A percentile compares a stretch with the other conserved stretches of the same genome.
Evolutionary conservation across 305 asterid genomes (phyloP).

Genomic region (Rubia tinctorum): DNA sequence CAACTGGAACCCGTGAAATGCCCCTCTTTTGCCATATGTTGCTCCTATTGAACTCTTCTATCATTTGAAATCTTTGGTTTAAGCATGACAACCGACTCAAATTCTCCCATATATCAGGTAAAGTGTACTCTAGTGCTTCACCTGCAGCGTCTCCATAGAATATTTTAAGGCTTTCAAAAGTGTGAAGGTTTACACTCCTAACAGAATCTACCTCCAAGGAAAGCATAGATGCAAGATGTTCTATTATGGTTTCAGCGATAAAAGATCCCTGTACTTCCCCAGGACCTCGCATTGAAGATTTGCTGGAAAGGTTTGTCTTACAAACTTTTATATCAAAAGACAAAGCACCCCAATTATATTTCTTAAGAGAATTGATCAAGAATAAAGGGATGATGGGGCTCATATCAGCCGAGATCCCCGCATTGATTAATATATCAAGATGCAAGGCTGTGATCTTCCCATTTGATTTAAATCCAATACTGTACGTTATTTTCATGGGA

Average conservation of each 20-base stretch:
- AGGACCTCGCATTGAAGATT: conserved; percentile 77
- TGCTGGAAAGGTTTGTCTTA: conserved; percentile 63
- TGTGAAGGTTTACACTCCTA: conserved; percentile 54
- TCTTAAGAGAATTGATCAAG: conserved; percentile 43
- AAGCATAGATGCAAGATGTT: conserved; percentile 53
- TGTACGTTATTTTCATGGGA: conserved; percentile 79
- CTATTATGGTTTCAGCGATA: conserved; percentile 76
- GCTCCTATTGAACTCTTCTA: conserved; percentile 39
- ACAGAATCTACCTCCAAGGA: conserved; percentile 51
- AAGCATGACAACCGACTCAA: conserved; percentile 41
- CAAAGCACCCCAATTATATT: conserved; percentile 68
- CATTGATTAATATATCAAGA: conserved; percentile 57
- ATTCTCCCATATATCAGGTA: conserved; percentile 63
- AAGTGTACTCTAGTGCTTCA: conserved; percentile 42
- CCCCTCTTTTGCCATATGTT: conserved; percentile 61
- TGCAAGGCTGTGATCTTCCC: conserved; percentile 81
- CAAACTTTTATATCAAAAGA: conserved; percentile 70
- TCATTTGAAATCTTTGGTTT: conserved; percentile 27
- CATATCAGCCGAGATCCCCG: conserved; percentile 53
- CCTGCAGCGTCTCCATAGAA: conserved; percentile 46
- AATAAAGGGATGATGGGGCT: conserved; percentile 56
- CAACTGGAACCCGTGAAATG: conserved; percentile 67
- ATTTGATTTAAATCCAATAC: conserved; percentile 62
- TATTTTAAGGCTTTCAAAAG: conserved; percentile 41
- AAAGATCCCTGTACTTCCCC: conserved; percentile 78